phyloP scores from a whole-genome alignment of 768 basidiomycete species.

The Trametes gibbosa region DNA sequence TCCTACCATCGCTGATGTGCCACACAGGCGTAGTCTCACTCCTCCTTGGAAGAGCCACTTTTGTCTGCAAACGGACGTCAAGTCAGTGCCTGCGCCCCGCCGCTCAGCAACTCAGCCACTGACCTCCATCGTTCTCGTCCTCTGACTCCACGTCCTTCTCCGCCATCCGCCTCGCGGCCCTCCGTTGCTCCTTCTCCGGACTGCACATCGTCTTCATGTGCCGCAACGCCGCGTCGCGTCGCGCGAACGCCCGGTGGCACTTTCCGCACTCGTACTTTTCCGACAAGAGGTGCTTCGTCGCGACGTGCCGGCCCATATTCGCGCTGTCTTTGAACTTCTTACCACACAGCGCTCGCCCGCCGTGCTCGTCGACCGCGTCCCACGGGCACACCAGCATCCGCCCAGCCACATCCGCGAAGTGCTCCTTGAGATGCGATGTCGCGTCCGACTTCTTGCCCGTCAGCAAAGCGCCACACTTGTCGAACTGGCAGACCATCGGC shows the following conservation, averaged over 20 bases:
- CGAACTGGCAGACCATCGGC: conserved; percentile 7
- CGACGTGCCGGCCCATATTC: conserved; percentile 18
- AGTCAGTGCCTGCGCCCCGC: not conserved
- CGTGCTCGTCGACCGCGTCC: not conserved
- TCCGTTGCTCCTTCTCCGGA: not conserved
- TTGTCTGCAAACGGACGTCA: not conserved
- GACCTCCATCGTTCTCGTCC: not conserved
- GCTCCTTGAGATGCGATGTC: conserved; percentile 15
- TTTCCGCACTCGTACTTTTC: conserved; percentile 16
- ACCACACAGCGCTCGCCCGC: conserved; percentile 3
- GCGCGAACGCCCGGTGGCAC: conserved; percentile 10
- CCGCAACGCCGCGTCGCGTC: conserved; percentile 15
- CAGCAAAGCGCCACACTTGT: conserved; percentile 1
- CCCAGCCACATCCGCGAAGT: conserved; percentile 8
- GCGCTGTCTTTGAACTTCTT: conserved; percentile 18
- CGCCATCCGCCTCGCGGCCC: not conserved
- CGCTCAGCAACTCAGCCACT: not conserved
- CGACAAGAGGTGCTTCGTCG: conserved; percentile 11
- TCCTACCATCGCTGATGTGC: not conserved
- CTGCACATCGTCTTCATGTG: conserved; percentile 20
- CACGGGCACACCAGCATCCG: conserved; percentile 11
- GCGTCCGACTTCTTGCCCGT: conserved; percentile 17
- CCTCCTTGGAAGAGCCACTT: not conserved
- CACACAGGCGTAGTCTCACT: not conserved
- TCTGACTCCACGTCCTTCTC: not conserved